Evolutionary conservation across 2,329 filamentous ascomycete genomes (phyloP).

Genomic region (Colletotrichum sp.): DNA sequence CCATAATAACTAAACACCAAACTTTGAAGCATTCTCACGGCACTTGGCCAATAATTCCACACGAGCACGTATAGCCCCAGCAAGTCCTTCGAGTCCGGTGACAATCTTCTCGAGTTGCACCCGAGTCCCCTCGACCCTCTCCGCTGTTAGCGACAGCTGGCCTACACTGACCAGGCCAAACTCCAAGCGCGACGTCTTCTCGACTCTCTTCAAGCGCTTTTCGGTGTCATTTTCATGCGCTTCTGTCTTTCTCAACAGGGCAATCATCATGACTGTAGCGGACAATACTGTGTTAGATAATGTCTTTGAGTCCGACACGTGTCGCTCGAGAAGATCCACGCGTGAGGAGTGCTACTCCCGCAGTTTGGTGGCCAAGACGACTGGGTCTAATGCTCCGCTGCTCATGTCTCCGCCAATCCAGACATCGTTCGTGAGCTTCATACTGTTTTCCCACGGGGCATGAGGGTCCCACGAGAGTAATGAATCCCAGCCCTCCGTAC

Average conservation of each 20-base stretch:
- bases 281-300: neutral
- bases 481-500: neutral
- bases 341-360: neutral
- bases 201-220: neutral
- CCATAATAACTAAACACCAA: neutral
- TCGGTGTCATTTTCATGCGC: neutral
- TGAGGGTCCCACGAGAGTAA: neutral
- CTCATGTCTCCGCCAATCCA: neutral
- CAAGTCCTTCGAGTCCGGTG: neutral
- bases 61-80: neutral
- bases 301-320: neutral
- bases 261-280: neutral
- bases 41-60: neutral
- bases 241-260: neutral
- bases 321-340: neutral
- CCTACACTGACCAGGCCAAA: neutral
- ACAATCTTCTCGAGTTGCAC: neutral
- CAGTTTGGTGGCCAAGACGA: neutral
- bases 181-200: neutral
- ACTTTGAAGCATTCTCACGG: neutral
- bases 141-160: neutral
- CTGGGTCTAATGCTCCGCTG: neutral
- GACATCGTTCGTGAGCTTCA: neutral
- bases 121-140: neutral
- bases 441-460: neutral